These are phyloP conservation scores for Neurospora sp. DNA, from an alignment of 495 filamentous ascomycete species.

Conservation along the genomic window DNA sequence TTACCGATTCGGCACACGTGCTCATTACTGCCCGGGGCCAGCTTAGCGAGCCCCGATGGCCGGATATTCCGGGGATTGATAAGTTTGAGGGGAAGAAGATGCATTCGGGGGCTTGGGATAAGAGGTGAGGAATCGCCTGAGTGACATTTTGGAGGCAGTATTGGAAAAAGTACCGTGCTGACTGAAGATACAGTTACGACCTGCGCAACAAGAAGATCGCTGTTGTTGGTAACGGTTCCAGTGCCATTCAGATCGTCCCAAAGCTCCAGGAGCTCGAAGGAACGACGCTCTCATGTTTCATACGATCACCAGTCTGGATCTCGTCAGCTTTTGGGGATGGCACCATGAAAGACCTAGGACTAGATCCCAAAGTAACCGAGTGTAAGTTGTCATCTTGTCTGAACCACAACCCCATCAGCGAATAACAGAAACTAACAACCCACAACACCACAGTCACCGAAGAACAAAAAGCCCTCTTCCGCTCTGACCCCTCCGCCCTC, in stretches of 20 bases:
- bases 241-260: constrained; percentile 62
- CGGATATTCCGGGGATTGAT: constrained; percentile 47
- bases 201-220: constrained; percentile 42
- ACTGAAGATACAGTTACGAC: constrained; percentile 28
- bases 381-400: constrained; percentile 20
- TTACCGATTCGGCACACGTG: constrained; percentile 41
- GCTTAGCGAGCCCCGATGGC: constrained; percentile 50
- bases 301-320: constrained; percentile 62
- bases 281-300: constrained; percentile 51
- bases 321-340: constrained; percentile 30
- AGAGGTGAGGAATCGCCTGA: constrained; percentile 7
- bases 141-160: background rate
- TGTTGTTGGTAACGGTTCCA: constrained; percentile 50
- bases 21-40: constrained; percentile 56
- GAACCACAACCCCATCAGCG: background rate
- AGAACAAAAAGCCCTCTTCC: constrained; percentile 24
- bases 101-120: constrained; percentile 45
- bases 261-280: constrained; percentile 46
- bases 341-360: constrained; percentile 29
- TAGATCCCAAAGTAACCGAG: constrained; percentile 23
- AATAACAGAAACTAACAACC: background rate
- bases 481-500: constrained; percentile 19
- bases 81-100: constrained; percentile 46
- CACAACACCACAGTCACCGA: constrained; percentile 19
- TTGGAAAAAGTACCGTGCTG: background rate